These are phyloP conservation scores for Penicilliopsis zonata DNA, from an alignment of 495 filamentous ascomycete species.

Conservation along the genomic window DNA sequence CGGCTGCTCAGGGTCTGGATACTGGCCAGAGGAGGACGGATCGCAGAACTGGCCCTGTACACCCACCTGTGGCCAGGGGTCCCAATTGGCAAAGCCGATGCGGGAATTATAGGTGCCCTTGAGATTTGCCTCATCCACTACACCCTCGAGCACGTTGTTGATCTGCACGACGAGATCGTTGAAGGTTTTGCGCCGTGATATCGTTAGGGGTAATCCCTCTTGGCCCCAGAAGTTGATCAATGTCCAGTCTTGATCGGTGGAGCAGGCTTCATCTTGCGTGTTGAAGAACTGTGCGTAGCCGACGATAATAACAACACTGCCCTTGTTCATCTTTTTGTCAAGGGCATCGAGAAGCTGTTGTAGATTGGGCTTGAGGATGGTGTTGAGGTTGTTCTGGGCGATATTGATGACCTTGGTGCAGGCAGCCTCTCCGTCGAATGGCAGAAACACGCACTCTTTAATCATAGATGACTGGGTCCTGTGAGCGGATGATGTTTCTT, in stretches of 20 bases:
- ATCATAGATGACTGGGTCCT: constrained; percentile 10
- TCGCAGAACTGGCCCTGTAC: constrained; percentile 16
- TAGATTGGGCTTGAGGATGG: constrained; percentile 12
- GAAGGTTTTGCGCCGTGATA: constrained; percentile 10
- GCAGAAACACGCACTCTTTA: constrained; percentile 12
- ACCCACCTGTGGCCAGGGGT: constrained; percentile 5
- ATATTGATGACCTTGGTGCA: constrained; percentile 10
- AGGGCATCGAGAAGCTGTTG: constrained; percentile 6
- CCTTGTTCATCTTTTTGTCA: constrained; percentile 9
- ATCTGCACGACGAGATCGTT: constrained; percentile 12
- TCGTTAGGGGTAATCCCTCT: constrained; percentile 5
- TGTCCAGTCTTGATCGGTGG: constrained; percentile 11
- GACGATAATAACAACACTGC: constrained; percentile 12
- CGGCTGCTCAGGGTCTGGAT: constrained; percentile 12
- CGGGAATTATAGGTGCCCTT: constrained; percentile 2
- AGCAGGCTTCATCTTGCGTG: constrained; percentile 8
- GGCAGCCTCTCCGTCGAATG: constrained; percentile 1
- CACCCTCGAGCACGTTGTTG: constrained; percentile 11
- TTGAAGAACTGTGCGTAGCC: constrained; percentile 18
- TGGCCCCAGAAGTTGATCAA: constrained; percentile 1
- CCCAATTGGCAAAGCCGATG: constrained; percentile 13
- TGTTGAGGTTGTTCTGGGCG: constrained; percentile 10
- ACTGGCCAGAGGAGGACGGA: constrained; percentile 4
- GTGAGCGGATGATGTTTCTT: not conserved
- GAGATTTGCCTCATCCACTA: constrained; percentile 4